Conservation (phyloP, 345 rosid genomes). For the Rhodamnia argentea region DNA sequence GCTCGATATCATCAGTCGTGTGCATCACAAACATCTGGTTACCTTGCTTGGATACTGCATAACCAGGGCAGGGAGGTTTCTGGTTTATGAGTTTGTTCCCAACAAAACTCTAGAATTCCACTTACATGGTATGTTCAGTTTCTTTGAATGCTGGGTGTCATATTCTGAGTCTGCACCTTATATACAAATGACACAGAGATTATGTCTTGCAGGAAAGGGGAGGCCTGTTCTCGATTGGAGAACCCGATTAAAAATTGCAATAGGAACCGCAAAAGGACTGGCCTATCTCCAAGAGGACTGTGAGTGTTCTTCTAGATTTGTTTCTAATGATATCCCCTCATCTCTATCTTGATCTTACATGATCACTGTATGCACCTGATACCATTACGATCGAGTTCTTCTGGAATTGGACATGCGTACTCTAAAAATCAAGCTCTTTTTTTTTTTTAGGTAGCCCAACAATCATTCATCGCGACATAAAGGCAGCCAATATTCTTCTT, state of each 20-base stretch:
- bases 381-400: not conserved
- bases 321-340: not conserved
- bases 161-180: not conserved
- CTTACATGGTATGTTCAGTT: constrained; percentile 21
- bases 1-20: constrained; percentile 22
- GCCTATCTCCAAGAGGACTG: constrained; percentile 62
- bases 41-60: constrained; percentile 32
- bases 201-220: constrained; percentile 9
- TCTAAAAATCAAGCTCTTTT: not conserved
- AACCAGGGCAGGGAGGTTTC: constrained; percentile 16
- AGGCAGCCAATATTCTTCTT: constrained; percentile 77
- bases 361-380: not conserved
- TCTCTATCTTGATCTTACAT: not conserved
- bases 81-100: constrained; percentile 40
- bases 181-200: not conserved
- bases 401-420: not conserved
- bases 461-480: constrained; percentile 78
- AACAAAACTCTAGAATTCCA: constrained; percentile 33
- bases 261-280: constrained; percentile 51
- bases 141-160: not conserved
- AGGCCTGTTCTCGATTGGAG: constrained; percentile 34
- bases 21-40: constrained; percentile 35
- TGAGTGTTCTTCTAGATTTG: constrained; percentile 11
- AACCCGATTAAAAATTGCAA: constrained; percentile 35
- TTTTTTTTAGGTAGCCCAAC: constrained; percentile 54